Conservation (phyloP, 192 early-diverging fungal genomes). For the Rhizophagus prolifer region DNA sequence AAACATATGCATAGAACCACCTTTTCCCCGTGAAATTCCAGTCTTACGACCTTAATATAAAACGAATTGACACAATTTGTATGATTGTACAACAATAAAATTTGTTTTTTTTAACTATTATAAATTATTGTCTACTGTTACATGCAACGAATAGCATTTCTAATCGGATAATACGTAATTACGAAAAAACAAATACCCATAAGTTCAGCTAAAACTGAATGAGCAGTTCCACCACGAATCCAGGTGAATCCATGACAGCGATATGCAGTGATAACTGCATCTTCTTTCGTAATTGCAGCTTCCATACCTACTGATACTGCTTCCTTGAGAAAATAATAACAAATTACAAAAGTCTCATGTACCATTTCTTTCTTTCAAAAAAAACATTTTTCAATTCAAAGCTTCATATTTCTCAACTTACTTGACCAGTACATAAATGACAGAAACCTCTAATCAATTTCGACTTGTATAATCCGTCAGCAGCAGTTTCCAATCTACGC, state of each 20-base stretch:
- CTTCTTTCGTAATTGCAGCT: slow-evolving; percentile 81
- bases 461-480: slow-evolving; percentile 93
- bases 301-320: slow-evolving; percentile 95
- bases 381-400: too few relatives aligned
- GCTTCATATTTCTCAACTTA: slow-evolving; percentile 32
- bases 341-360: background rate
- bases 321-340: slow-evolving; percentile 46
- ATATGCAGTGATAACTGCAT: slow-evolving; percentile 96
- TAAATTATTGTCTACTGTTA: too few relatives aligned
- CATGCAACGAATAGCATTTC: too few relatives aligned
- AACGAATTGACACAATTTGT: background rate
- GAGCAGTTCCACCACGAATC: slow-evolving; percentile 71
- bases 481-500: slow-evolving; percentile 90
- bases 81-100: too few relatives aligned
- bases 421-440: slow-evolving; percentile 97
- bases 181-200: slow-evolving; percentile 46
- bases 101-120: too few relatives aligned
- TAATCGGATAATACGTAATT: background rate
- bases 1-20: slow-evolving; percentile 99
- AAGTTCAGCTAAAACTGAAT: slow-evolving; percentile 73
- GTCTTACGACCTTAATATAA: slow-evolving; percentile 52
- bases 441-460: slow-evolving; percentile 98
- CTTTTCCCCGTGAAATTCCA: slow-evolving; percentile 93
- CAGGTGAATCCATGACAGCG: slow-evolving; percentile 97
- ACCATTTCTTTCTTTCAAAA: background rate